Evolutionary conservation across 2,329 filamentous ascomycete species (phyloP), one percentile per base, ranked within the genome.

Genomic region (Coniochaeta pulveracea): DNA sequence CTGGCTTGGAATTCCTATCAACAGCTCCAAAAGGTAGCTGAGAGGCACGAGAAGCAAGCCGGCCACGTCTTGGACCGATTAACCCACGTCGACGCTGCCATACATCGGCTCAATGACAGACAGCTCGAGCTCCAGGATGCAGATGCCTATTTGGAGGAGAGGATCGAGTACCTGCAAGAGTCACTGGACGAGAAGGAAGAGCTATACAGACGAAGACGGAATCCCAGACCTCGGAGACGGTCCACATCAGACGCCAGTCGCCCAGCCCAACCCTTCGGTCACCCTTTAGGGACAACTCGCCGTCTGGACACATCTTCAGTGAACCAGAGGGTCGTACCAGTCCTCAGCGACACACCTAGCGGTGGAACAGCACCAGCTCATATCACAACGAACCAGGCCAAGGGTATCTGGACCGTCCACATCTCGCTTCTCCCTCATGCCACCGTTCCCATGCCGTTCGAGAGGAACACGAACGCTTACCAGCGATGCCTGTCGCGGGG

Each of bases 381-480:
- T n/a, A n/a, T n/a, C n/a, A n/a, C n/a, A n/a, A n/a, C n/a, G n/a
- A n/a, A n/a, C n/a, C n/a, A n/a, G n/a, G 48, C 55, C 12, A 56
- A 53, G 34, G 52, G 45, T 16, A 39, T 59, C 5, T 76, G 72
- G 72, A 75, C 71, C 2, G 66, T 76, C 18, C 71, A 76, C 43
- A 58, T 76, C 22, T 76, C 72, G 3, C 59, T 76, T 10, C 57
- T 76, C 23, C 72, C 72, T 4, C 65, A 62, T 29, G 58, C 57
- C 10, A 60, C 60, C 21, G 63, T 69, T 36, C 65, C 69, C 4
- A 73, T 75, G 41, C 72, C 72, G 0, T 76, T 76, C 46, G 72
- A 76, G 49, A 71, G 72, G 45, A 69, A 75, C 42, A 75, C 71
- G 10, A 66, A 60, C 25, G 70, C 71, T 4, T 76, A 76, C 50